These are phyloP conservation scores for Tuber aestivum DNA, from an alignment of 495 filamentous ascomycete species.

Conservation along the genomic window DNA sequence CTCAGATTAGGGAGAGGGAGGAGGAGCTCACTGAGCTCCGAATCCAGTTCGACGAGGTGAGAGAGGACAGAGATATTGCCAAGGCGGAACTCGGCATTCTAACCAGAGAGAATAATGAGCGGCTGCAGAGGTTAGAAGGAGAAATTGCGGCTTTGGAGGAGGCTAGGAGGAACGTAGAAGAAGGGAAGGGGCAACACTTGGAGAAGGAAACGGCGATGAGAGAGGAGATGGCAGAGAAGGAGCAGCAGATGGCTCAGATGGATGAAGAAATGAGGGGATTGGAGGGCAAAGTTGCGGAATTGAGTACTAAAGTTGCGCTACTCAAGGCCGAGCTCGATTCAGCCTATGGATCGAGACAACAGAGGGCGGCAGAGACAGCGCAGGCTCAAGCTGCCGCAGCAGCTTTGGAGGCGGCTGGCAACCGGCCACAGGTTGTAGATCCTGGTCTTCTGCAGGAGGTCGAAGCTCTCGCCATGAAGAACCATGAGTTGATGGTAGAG, in stretches of 20 bases:
- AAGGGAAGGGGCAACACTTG: slow-evolving; percentile 14
- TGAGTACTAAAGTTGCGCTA: slow-evolving; percentile 87
- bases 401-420: slow-evolving; percentile 37
- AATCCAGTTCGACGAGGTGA: slow-evolving; percentile 47
- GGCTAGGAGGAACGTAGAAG: slow-evolving; percentile 22
- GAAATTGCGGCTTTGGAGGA: slow-evolving; percentile 30
- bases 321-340: slow-evolving; percentile 91
- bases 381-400: slow-evolving; percentile 42
- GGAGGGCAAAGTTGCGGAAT: slow-evolving; percentile 73
- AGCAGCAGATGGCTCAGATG: slow-evolving; percentile 49
- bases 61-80: slow-evolving; percentile 46
- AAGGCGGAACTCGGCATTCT: slow-evolving; percentile 36
- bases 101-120: slow-evolving; percentile 23
- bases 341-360: slow-evolving; percentile 72
- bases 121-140: slow-evolving; percentile 29
- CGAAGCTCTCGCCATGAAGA: slow-evolving; percentile 56
- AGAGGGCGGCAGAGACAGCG: slow-evolving; percentile 71
- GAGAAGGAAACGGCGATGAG: slow-evolving; percentile 25
- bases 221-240: slow-evolving; percentile 44
- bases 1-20: slow-evolving; percentile 43
- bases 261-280: slow-evolving; percentile 65
- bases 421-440: slow-evolving; percentile 43
- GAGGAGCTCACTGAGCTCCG: slow-evolving; percentile 52
- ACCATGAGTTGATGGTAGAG: slow-evolving; percentile 56
- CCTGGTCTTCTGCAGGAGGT: slow-evolving; percentile 62